A percentile compares a stretch with the other conserved stretches of the same genome.
phyloP scores from a whole-genome alignment of 1,284 basidiomycete genomes.

The Polyporus tsugae region DNA sequence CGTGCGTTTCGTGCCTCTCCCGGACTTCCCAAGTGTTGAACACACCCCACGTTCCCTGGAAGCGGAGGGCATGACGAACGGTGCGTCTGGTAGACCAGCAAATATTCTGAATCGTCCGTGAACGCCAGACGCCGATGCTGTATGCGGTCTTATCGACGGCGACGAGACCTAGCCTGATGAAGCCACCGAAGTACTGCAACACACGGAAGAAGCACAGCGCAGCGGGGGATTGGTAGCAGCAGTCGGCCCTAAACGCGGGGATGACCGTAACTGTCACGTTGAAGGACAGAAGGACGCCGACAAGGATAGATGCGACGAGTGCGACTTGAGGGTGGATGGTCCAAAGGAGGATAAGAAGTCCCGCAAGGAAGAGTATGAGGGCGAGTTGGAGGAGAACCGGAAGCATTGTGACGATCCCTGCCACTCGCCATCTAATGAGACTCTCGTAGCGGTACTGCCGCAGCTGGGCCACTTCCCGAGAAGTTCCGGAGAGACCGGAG shows the following conservation, averaged over 20 bases:
- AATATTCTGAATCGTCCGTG: neutral
- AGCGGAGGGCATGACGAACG: neutral
- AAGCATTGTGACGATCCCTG: slow-evolving; percentile 20
- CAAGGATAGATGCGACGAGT: neutral
- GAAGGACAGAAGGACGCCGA: neutral
- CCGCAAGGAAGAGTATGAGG: neutral
- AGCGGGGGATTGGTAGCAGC: neutral
- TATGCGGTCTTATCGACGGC: neutral
- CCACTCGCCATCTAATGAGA: slow-evolving; percentile 23
- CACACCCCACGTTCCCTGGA: slow-evolving; percentile 9
- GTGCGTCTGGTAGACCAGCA: slow-evolving; percentile 4
- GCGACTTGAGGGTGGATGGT: neutral
- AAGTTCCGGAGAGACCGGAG: slow-evolving; percentile 17
- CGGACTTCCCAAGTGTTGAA: slow-evolving; percentile 12
- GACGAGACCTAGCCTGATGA: neutral
- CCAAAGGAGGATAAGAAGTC: slow-evolving; percentile 6
- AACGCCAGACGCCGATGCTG: neutral
- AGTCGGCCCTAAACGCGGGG: neutral
- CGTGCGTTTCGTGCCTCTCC: slow-evolving; percentile 4
- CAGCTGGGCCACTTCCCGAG: slow-evolving; percentile 21
- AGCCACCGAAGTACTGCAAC: neutral
- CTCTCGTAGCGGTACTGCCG: slow-evolving; percentile 26
- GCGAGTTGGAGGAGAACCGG: slow-evolving; percentile 20
- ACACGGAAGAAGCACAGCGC: neutral
- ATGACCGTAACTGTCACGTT: neutral